Evolutionary conservation across 2,329 filamentous ascomycete species (phyloP), one percentile per base, ranked within the genome.

Genomic region (Elsinoe batatas): DNA sequence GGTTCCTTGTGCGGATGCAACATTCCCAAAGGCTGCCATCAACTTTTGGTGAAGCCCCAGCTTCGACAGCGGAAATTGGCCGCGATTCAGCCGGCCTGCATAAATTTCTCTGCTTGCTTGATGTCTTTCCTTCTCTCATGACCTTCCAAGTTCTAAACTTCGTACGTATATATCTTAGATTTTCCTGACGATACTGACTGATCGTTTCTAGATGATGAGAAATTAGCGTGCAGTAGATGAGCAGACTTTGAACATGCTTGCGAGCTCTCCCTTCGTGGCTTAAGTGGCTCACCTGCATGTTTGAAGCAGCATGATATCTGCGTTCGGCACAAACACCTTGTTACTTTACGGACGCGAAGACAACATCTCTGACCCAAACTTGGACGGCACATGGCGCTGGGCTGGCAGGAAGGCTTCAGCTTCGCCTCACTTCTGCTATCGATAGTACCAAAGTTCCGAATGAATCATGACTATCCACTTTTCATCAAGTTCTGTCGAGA

Each of bases 291-390:
- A 79, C 74, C 75, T 80, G 82, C 72, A 76, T 76, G 78, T 73
- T 61, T 77, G 75, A 74, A 74, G 81, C 75, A 86, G 82, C 78
- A 81, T 98, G 93, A 97, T 84, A 90, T 90, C 80, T 85, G 93
- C 90, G 93, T 96, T 87, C 90, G 91, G 88, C 93, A 96, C 91
- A 95, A 79, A 74, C 80, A 84, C 86, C 91, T 96, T 97, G 90
- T 96, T 94, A 88, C 81, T 75, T 76, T 75, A 88, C 91, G 91
- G 84, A 95, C 91, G 93, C 91, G 82, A 88, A 85, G 80, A 87
- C 84, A 87, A 89, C 85, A 94, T 87, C 88, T 96, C 91, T 97
- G 91, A 97, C 71, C 78, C 40, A 49, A 22, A 57, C 56, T 82
- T 82, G 80, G 79, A 78, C 78, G 76, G 71, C 67, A 66, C 71